Evolutionary conservation across 2,329 filamentous ascomycete genomes (phyloP), one percentile per base, ranked within the genome.

Genomic region (Nectriaceae sp.): DNA sequence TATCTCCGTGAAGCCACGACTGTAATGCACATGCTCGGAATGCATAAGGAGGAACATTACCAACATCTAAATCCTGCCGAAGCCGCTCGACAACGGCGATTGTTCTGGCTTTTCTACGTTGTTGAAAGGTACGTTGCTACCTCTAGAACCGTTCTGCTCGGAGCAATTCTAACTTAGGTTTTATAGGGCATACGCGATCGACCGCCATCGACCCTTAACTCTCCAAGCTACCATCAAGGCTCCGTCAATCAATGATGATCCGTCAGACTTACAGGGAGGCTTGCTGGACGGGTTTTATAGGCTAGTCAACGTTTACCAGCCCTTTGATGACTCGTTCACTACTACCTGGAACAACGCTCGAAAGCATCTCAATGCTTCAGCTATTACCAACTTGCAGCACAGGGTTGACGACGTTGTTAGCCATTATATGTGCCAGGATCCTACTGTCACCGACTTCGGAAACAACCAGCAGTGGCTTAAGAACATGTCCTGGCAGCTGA

Each of bases 1-100:
- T 84, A 90, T 64, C 73, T 93, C 10, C 83, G 88, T 21, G 89
- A 94, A 68, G 87, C 87, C 5, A 86, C 84, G 2, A 91, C 88
- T 5, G 75, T 93, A 67, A 76, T 80, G 21, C 77, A 83, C 58
- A 79, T 86, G 59, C 67, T 75, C 21, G 76, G 76, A 44, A 80
- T 87, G 79, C 75, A 79, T 60, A 82, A 82, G 64, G 84, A 87
- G 59, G 79, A 83, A 19, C 73, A 77, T 8, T 90, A 89, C 62
- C 57, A 76, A 37, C 76, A 80, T 45, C 79, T 80, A 56, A 80
- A 83, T 54, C 69, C 71, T 4, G 67, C 80, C 16, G 87, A 90
- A 49, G 77, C 80, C 1, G 79, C 84, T 19, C 78, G 85, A 53
- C 78, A 80, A 56, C 76, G 88, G 47, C 79, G 87, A 24, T 72